Conservation (phyloP, 1,139 yeast species). For the Scheffersomyces cryptocercus region DNA sequence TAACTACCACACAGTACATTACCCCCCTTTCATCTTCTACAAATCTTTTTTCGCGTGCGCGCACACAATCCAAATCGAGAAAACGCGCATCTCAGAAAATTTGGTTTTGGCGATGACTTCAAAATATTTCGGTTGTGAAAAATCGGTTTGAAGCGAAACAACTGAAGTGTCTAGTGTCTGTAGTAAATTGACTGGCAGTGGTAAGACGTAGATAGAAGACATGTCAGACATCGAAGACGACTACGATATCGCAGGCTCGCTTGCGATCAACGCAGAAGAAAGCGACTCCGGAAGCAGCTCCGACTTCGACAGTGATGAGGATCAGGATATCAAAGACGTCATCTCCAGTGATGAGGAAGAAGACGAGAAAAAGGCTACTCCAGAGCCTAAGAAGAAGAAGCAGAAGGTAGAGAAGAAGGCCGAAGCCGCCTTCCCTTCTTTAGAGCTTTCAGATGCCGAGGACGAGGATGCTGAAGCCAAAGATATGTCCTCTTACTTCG, state of each 20-base stretch:
- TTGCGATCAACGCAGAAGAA: conserved; percentile 48
- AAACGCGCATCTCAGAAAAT: no score
- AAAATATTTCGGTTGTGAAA: no score
- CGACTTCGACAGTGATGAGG: conserved; percentile 30
- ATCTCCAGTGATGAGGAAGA: conserved; percentile 54
- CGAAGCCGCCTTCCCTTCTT: conserved; percentile 51
- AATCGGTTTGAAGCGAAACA: no score
- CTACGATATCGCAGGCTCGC: conserved; percentile 65
- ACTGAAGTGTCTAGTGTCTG: no score
- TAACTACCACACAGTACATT: no score
- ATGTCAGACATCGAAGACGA: conserved; percentile 60
- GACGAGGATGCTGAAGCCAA: conserved; percentile 38
- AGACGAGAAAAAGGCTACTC: conserved; percentile 20
- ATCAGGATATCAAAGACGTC: conserved; percentile 57
- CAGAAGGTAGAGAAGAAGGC: conserved; percentile 17
- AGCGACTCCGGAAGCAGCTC: conserved; percentile 43
- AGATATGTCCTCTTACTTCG: conserved; percentile 43
- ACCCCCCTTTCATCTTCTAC: no score
- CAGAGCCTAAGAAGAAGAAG: conserved; percentile 15
- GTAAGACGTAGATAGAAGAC: neutral
- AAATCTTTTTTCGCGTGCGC: no score
- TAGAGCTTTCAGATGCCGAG: conserved; percentile 71
- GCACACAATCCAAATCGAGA: no score
- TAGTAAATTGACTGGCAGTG: no score
- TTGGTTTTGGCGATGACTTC: no score